Evolutionary conservation across 2,329 filamentous ascomycete species (phyloP), one percentile per base, ranked within the genome.

Genomic region (Lecanoromycetidae sp.): DNA sequence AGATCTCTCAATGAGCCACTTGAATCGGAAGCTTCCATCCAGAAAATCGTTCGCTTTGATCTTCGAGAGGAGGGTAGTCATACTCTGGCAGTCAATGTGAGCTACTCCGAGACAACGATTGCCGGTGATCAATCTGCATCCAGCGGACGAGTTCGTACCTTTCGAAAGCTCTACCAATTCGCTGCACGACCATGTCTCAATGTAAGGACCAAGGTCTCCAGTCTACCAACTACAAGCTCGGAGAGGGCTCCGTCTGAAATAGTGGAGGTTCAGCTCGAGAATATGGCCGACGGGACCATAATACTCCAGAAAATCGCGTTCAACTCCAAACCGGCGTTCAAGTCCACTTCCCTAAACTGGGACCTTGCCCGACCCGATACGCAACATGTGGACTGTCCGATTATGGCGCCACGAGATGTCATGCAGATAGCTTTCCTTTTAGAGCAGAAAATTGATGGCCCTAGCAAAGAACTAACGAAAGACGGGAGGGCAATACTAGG

Each of bases 151-250:
- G 82, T 84, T 30, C 73, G 91, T 50, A 94, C 87, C 8, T 96
- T 96, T 61, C 74, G 90, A 55, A 96, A 96, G 67, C 69, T 98
- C 51, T 98, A 96, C 64, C 91, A 96, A 63, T 98, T 98, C 61
- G 81, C 93, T 46, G 91, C 88, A 60, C 90, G 94, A 68, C 79
- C 86, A 32, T 84, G 87, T 51, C 70, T 98, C 55, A 86, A 88
- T 53, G 90, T 98, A 50, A 74, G 90, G 53, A 95, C 90, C 1
- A 98, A 96, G 63, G 77, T 87, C 3, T 84, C 84, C 3, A 73
- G 79, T 43, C 60, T 86, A 47, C 62, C 68, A 2, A 57, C 66
- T 9, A 66, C n/a, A n/a, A 37, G 36, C 17, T 13, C 36, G 4
- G 25, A 38, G 8, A 39, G 35, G 13, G 25, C 7, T 30, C 39